Percentiles rank a stretch among this genome's conserved stretches.
Evolutionary conservation across 768 basidiomycete species (phyloP).

Genomic region (Phanerodontia chrysosporium): DNA sequence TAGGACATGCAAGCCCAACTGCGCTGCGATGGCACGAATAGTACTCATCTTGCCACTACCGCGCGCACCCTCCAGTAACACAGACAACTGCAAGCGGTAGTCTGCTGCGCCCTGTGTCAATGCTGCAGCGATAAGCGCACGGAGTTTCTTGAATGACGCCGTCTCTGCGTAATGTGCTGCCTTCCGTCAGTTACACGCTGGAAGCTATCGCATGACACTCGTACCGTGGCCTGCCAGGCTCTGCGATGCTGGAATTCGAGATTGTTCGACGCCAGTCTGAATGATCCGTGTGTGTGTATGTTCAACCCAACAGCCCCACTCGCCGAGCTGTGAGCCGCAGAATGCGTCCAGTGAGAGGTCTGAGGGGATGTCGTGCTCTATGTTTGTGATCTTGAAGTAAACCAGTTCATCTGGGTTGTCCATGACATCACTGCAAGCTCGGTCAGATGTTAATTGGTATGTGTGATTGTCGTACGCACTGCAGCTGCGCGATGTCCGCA

Average conservation of each 20-base stretch:
- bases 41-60: conserved; percentile 80
- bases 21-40: conserved; percentile 49
- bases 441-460: not conserved
- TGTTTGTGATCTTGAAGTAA: conserved; percentile 74
- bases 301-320: conserved; percentile 86
- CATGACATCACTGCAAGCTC: not conserved
- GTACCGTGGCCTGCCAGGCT: not conserved
- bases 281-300: conserved; percentile 65
- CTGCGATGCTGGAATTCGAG: conserved; percentile 49
- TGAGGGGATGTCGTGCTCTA: conserved; percentile 59
- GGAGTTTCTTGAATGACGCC: conserved; percentile 43
- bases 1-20: conserved; percentile 71
- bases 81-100: conserved; percentile 61
- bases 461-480: not conserved
- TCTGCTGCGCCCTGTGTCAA: conserved; percentile 51
- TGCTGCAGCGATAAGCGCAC: conserved; percentile 57
- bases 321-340: conserved; percentile 54
- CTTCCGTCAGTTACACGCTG: not conserved
- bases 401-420: conserved; percentile 42
- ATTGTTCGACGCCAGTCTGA: conserved; percentile 75
- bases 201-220: not conserved
- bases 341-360: conserved; percentile 42
- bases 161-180: not conserved
- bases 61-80: conserved; percentile 74
- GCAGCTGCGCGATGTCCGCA: not conserved